These are phyloP conservation scores for Pleurotus djamor DNA, from an alignment of 768 basidiomycete species.

Conservation along the genomic window DNA sequence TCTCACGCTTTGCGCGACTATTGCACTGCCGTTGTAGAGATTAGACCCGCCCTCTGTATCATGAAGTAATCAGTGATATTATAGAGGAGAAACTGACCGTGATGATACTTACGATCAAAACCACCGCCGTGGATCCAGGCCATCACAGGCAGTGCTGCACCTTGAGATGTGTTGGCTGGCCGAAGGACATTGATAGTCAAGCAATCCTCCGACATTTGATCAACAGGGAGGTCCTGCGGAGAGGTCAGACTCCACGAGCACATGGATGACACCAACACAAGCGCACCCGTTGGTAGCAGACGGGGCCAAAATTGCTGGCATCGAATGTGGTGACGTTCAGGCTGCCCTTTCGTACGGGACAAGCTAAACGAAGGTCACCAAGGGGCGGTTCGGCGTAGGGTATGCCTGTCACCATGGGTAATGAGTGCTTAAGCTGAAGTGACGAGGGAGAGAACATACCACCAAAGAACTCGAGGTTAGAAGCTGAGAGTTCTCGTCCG, in stretches of 20 bases:
- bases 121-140: conserved; percentile 42
- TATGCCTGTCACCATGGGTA: conserved; percentile 28
- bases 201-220: conserved; percentile 40
- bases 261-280: not conserved
- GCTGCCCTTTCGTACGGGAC: conserved; percentile 30
- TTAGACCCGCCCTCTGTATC: conserved; percentile 1
- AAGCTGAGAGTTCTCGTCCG: not conserved
- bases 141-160: conserved; percentile 35
- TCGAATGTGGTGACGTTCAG: conserved; percentile 20
- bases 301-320: conserved; percentile 22
- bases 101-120: conserved; percentile 16
- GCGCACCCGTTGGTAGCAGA: conserved; percentile 23
- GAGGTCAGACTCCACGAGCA: not conserved
- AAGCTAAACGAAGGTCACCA: conserved; percentile 41
- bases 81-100: conserved; percentile 15
- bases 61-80: not conserved
- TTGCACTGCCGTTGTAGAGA: conserved; percentile 26
- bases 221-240: not conserved
- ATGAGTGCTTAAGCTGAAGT: not conserved
- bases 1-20: conserved; percentile 21
- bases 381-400: conserved; percentile 57
- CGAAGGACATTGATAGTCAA: conserved; percentile 40
- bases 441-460: conserved; percentile 20
- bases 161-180: conserved; percentile 18
- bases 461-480: conserved; percentile 41